Evolutionary conservation across 2,329 filamentous ascomycete genomes (phyloP).

Genomic region (Cladophialophora carrionii): DNA sequence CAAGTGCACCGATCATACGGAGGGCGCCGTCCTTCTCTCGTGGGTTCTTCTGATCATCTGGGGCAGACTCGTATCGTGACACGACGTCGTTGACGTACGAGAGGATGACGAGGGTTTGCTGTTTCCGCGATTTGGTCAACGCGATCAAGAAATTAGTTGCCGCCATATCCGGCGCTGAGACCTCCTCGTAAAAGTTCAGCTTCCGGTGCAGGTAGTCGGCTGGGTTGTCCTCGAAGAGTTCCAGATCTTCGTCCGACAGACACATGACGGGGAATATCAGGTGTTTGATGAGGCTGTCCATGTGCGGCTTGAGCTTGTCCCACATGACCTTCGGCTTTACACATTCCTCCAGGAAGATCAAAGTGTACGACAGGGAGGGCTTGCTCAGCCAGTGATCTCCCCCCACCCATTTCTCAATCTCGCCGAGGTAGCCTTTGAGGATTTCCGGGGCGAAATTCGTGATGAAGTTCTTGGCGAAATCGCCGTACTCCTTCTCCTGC

Average conservation of each 20-base stretch:
- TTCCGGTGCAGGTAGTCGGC: slow-evolving; percentile 97
- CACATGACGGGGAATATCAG: slow-evolving; percentile 95
- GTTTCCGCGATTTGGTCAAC: slow-evolving; percentile 89
- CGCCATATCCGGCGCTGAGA: slow-evolving; percentile 90
- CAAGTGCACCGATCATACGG: slow-evolving; percentile 94
- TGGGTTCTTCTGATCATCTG: slow-evolving; percentile 88
- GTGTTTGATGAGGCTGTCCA: slow-evolving; percentile 90
- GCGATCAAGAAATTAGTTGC: slow-evolving; percentile 96
- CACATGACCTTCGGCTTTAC: slow-evolving; percentile 98
- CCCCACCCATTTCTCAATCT: slow-evolving; percentile 97
- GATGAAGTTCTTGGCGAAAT: slow-evolving; percentile 89
- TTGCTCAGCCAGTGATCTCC: slow-evolving; percentile 95
- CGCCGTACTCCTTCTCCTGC: slow-evolving; percentile 74
- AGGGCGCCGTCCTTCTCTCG: slow-evolving; percentile 94
- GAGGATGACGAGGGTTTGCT: slow-evolving; percentile 92
- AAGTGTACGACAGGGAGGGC: slow-evolving; percentile 86
- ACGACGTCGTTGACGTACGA: slow-evolving; percentile 95
- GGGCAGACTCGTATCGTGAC: slow-evolving; percentile 82
- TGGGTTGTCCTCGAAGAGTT: slow-evolving; percentile 91
- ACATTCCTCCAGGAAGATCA: slow-evolving; percentile 95
- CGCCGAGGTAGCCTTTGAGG: slow-evolving; percentile 86
- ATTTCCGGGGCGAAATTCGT: slow-evolving; percentile 93
- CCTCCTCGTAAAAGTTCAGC: slow-evolving; percentile 96
- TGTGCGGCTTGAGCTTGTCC: slow-evolving; percentile 88
- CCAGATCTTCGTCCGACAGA: slow-evolving; percentile 86